Evolutionary conservation across 768 basidiomycete species (phyloP), one percentile per base, ranked within the genome.

Genomic region (Leccinum truebloodii): DNA sequence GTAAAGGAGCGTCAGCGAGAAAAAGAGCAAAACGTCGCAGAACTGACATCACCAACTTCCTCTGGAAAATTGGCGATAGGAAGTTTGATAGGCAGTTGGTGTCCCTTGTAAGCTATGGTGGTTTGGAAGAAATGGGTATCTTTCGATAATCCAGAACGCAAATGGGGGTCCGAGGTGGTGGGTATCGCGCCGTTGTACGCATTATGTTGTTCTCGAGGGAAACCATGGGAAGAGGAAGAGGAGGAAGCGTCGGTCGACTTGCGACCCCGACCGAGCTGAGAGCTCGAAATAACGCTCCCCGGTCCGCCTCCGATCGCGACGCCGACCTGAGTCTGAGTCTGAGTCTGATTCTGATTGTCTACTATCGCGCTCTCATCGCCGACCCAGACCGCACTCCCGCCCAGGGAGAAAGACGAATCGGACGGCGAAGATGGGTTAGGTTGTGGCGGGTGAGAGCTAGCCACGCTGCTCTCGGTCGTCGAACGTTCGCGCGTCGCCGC

Each of bases 81-180:
- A 73, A 98, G 85, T 68, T 93, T 89, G 70, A 98, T 94, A 14
- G 95, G 95, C 32, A 98, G 74, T 30, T 85, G 84, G 63, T 94
- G 87, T 58, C 88, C 88, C 72, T 88, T 89, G 76, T 95, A 96
- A 14, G 80, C 84, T 58, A 96, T 90, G 12, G 83, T 81, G 1
- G 95, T 92, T 69, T 95, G 88, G 76, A 86, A 98, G 71, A 92
- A 96, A 71, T 98, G 95, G 39, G 95, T 98, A 80, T 99, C 96
- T 67, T 92, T 93, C 52, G 81, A 79, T 65, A 81, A 64, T 30
- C 80, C 79, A 59, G 80, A 75, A 53, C 85, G 79, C 48, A 76
- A 60, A 54, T 82, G 79, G 30, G 76, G 73, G 59, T 88, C 85
- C 59, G 76, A 76, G 55, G 77, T 73, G 9, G 81, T 71, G 54